Evolutionary conservation across 2,329 filamentous ascomycete species (phyloP).

Genomic region (Colletotrichum trifolii): DNA sequence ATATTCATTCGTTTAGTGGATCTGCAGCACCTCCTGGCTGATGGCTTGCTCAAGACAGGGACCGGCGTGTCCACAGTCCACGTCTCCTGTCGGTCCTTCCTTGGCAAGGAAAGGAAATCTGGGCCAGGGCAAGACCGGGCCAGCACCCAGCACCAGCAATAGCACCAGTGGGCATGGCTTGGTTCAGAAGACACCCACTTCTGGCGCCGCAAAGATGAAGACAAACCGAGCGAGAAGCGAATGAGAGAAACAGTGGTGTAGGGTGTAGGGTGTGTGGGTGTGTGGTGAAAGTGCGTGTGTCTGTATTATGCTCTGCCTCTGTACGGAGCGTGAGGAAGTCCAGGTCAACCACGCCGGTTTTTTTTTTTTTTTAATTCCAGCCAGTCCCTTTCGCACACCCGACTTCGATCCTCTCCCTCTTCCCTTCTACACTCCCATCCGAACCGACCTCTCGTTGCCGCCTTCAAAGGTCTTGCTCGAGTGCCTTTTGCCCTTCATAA

Average conservation of each 20-base stretch:
- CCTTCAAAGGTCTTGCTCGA: slow-evolving; percentile 24
- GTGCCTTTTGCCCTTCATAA: slow-evolving; percentile 29
- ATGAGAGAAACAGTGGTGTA: too few species aligned
- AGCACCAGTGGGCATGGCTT: slow-evolving; percentile 17
- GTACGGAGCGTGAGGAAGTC: neutral
- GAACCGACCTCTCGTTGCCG: slow-evolving; percentile 29
- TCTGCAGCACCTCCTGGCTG: slow-evolving; percentile 14
- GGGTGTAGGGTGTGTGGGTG: too few species aligned
- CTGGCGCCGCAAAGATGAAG: too few species aligned
- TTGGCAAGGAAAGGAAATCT: slow-evolving; percentile 31
- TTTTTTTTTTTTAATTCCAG: slow-evolving; percentile 14
- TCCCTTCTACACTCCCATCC: slow-evolving; percentile 17
- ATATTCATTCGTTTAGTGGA: slow-evolving; percentile 14
- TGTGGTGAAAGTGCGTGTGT: too few species aligned
- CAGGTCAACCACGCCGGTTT: slow-evolving; percentile 32
- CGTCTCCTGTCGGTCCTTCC: slow-evolving; percentile 36
- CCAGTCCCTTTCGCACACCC: slow-evolving; percentile 32
- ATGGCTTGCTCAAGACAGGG: neutral
- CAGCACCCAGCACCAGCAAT: neutral
- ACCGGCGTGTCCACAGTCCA: slow-evolving; percentile 21
- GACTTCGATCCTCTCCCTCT: slow-evolving; percentile 14
- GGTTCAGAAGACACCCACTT: neutral
- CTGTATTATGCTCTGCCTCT: too few species aligned
- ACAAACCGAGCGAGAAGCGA: too few species aligned
- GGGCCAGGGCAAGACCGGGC: slow-evolving; percentile 20